A percentile compares a stretch with the other conserved stretches of the same genome.
Conservation (phyloP, 306 rosid genomes). For the Acacia melanoxylon region DNA sequence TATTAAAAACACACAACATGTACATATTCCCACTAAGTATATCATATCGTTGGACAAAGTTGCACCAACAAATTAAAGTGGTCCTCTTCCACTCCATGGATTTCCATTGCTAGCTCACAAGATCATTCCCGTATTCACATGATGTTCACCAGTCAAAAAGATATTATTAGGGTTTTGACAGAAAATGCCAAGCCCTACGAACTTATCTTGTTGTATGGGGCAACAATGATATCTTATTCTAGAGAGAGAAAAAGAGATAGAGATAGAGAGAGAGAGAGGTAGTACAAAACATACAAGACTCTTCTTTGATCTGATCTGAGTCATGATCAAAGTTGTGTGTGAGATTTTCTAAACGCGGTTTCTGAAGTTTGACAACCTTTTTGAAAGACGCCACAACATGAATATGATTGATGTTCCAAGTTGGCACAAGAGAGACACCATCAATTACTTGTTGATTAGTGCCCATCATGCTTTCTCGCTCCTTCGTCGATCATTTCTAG, state of each 20-base stretch:
- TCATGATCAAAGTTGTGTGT: background rate
- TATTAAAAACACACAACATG: no score
- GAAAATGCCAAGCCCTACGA: background rate
- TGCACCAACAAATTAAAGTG: background rate
- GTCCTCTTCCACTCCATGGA: conserved; percentile 20
- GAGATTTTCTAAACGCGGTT: background rate
- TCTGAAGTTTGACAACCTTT: conserved; percentile 27
- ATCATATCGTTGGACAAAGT: no score
- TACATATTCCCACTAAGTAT: no score
- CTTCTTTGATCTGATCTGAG: no score
- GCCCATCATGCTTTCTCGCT: conserved; percentile 32
- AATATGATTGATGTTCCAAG: background rate
- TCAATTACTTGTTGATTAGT: conserved; percentile 26
- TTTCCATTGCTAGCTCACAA: conserved; percentile 7
- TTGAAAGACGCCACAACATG: conserved; percentile 31
- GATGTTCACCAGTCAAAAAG: background rate
- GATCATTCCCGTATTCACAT: background rate
- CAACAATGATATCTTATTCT: background rate
- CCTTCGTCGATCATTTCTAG: background rate
- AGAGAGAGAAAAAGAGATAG: background rate
- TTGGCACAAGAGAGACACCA: conserved; percentile 13
- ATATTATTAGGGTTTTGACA: background rate
- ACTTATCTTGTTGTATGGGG: background rate
- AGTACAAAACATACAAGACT: background rate
- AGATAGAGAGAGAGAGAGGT: background rate